Conservation (phyloP, 345 rosid species). For the Salix dunnii region DNA sequence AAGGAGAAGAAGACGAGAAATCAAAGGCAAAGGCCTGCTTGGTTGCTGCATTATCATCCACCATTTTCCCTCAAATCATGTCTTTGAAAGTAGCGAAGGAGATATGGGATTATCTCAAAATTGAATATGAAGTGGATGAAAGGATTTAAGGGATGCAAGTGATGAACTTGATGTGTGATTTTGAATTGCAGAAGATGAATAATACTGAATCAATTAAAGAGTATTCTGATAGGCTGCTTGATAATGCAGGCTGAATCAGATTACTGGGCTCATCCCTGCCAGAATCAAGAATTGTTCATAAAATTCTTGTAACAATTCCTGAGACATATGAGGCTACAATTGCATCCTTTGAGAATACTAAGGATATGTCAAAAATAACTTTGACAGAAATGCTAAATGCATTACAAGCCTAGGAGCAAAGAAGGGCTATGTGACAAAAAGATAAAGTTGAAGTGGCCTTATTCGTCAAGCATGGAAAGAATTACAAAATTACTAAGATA, state of each 20-base stretch:
- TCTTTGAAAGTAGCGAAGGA: no score
- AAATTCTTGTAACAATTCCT: not conserved
- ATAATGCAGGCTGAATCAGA: not conserved
- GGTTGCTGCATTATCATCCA: no score
- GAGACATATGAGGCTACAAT: not conserved
- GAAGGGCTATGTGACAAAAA: not conserved
- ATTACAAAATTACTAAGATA: not conserved
- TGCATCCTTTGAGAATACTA: not conserved
- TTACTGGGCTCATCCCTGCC: not conserved
- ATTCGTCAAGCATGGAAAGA: not conserved
- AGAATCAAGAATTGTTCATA: not conserved
- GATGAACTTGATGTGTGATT: no score
- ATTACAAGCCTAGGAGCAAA: not conserved
- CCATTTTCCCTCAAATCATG: no score
- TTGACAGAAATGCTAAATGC: not conserved
- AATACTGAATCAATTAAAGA: no score
- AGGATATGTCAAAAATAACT: not conserved
- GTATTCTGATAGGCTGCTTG: no score
- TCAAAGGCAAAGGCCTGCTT: no score
- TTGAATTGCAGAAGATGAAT: no score
- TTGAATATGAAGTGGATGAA: no score
- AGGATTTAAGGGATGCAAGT: no score
- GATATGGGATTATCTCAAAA: no score
- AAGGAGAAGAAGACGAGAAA: no score
- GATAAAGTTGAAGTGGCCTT: not conserved